Base-by-base conservation (phyloP, 2,329 filamentous ascomycete genomes). In the Fusarium verticillioides region DNA sequence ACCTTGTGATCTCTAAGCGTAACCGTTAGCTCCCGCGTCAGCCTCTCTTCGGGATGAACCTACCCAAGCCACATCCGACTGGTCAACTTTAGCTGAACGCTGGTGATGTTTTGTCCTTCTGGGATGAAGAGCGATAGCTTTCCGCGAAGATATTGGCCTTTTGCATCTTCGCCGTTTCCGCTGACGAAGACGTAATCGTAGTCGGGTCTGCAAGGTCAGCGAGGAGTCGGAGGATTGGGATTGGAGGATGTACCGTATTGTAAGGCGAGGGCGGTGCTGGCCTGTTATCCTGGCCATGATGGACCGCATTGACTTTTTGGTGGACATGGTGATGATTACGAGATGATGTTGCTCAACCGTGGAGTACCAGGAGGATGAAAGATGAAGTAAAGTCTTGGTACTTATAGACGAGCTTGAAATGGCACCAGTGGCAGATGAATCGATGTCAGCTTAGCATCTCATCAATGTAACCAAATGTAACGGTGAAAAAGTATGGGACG, bases 11-110 rank as follows among this genome's bases (percentile, higher is more conserved):
- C 56, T 4, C 65, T 67, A 9, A 4, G 18, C 3, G 7, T 26
- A 28, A 10, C 34, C 4, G 5, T 66, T 7, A 66, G 63, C 8
- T 13, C 7, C 19, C 12, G n/a, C 5, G 9, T 2, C 6, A 32
- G 5, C 18, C 8, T 8, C 9, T 23, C 1, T 54, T 19, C 9
- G 21, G 13, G 2, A 7, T 8, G 7, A 8, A 19, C 63, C 18
- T 43, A 68, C 65, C 65, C 65, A 28, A 68, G 30, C 65, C 65
- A 68, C 56, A 68, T 68, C 13, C 65, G 32, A 43, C 65, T 54
- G 2, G 37, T 63, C 7, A 68, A 18, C 4, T 68, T 63, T 0
- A 68, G 47, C 1, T 62, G 56, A 9, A 68, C 56, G 2, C 16
- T 39, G 11, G 21, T 12, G 2, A 54, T 12, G 13, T 13, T 26